Conservation (phyloP, 257 asterid species). For the Plectranthus barbatus region DNA sequence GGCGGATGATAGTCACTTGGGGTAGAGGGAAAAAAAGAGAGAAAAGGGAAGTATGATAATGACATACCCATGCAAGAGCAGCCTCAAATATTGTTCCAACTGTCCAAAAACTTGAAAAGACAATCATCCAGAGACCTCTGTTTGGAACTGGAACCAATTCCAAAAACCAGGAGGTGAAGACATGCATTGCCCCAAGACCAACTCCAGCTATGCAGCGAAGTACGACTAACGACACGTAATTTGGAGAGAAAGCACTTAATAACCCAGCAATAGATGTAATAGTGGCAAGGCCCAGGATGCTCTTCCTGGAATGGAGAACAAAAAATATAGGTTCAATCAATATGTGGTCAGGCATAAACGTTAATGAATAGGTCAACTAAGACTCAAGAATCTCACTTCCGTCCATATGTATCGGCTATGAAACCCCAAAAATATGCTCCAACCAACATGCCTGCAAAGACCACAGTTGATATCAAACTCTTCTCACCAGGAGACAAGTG, state of each 20-base stretch:
- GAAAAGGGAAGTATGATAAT: background rate
- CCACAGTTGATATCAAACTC: slow-evolving; percentile 39
- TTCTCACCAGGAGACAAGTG: slow-evolving; percentile 28
- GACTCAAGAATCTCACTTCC: slow-evolving; percentile 22
- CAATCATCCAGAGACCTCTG: slow-evolving; percentile 52
- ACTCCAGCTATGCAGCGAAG: slow-evolving; percentile 38
- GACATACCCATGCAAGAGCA: slow-evolving; percentile 48
- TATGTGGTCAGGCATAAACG: background rate
- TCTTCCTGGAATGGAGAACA: slow-evolving; percentile 20
- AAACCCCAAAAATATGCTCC: slow-evolving; percentile 34
- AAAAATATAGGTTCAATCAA: background rate
- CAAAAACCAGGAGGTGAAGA: slow-evolving; percentile 38
- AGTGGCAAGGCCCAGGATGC: slow-evolving; percentile 31
- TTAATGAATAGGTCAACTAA: background rate
- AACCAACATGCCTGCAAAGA: slow-evolving; percentile 41
- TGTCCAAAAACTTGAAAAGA: slow-evolving; percentile 45
- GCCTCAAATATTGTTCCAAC: slow-evolving; percentile 46
- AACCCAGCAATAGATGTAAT: slow-evolving; percentile 37
- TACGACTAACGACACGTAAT: slow-evolving; percentile 21
- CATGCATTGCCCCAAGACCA: slow-evolving; percentile 40
- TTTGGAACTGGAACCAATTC: slow-evolving; percentile 37
- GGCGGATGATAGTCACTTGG: too few relatives aligned
- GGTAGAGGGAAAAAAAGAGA: too few relatives aligned
- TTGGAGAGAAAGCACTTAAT: slow-evolving; percentile 44
- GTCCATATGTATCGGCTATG: slow-evolving; percentile 31